Evolutionary conservation across 192 early-diverging fungal genomes (phyloP).

Genomic region (Coemansia sp.): DNA sequence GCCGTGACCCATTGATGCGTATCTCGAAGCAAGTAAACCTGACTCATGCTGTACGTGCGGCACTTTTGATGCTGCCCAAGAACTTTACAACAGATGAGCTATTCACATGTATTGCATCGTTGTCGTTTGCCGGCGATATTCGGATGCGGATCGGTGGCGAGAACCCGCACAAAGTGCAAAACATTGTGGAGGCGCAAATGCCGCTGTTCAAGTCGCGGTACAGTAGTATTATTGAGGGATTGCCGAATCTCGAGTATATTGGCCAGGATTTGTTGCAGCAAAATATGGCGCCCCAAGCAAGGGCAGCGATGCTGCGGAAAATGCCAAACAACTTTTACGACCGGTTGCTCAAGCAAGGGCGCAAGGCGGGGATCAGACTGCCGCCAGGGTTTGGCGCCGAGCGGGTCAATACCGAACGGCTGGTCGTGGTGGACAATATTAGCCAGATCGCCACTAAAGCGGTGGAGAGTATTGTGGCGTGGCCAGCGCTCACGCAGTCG

Average conservation of each 20-base stretch:
- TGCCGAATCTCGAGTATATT: constrained; percentile 51
- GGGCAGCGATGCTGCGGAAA: constrained; percentile 72
- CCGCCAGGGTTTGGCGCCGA: constrained; percentile 32
- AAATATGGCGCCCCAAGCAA: constrained; percentile 61
- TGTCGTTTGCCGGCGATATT: constrained; percentile 93
- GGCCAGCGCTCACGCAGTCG: constrained; percentile 85
- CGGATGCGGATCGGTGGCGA: constrained; percentile 90
- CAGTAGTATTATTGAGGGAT: constrained; percentile 50
- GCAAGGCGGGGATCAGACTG: constrained; percentile 34
- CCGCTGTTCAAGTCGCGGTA: constrained; percentile 53
- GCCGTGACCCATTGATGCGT: constrained; percentile 48
- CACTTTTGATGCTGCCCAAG: constrained; percentile 79
- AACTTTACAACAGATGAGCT: constrained; percentile 81
- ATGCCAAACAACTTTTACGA: constrained; percentile 77
- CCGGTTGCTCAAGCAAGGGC: constrained; percentile 52
- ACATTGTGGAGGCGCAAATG: constrained; percentile 82
- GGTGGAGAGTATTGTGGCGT: constrained; percentile 64
- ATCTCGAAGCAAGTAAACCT: constrained; percentile 78
- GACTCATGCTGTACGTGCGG: constrained; percentile 76
- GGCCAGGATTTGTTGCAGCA: constrained; percentile 57
- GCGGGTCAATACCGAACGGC: constrained; percentile 29
- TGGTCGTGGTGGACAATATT: constrained; percentile 41
- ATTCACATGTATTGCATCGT: constrained; percentile 74
- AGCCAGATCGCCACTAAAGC: constrained; percentile 50
- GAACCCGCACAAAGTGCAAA: constrained; percentile 93